These are phyloP conservation scores for Leccinum subgranulosum DNA, from an alignment of 768 basidiomycete species.

Conservation along the genomic window DNA sequence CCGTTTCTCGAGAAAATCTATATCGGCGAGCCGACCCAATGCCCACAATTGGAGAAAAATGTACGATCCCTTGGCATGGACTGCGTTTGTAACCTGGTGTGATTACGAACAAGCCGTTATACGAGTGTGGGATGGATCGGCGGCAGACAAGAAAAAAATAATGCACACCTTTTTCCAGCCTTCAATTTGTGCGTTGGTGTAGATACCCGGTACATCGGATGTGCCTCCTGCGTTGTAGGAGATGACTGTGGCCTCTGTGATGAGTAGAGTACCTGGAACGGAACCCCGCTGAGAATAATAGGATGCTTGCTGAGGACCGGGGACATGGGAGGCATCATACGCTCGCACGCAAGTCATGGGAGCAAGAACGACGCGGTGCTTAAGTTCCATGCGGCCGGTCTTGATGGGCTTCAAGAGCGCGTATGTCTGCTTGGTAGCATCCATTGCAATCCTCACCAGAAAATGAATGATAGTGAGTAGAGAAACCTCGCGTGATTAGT, in stretches of 20 bases:
- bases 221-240: slow-evolving; percentile 47
- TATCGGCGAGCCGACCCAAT: slow-evolving; percentile 47
- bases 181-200: slow-evolving; percentile 52
- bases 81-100: slow-evolving; percentile 49
- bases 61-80: slow-evolving; percentile 51
- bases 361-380: slow-evolving; percentile 52
- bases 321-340: slow-evolving; percentile 32
- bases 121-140: not conserved
- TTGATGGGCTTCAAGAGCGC: slow-evolving; percentile 45
- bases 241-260: slow-evolving; percentile 58
- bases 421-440: not conserved
- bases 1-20: slow-evolving; percentile 28
- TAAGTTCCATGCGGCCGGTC: slow-evolving; percentile 40
- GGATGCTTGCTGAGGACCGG: slow-evolving; percentile 35
- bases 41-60: slow-evolving; percentile 55
- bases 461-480: not conserved
- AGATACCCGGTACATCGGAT: slow-evolving; percentile 58
- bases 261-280: slow-evolving; percentile 49
- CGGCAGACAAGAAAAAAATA: no score
- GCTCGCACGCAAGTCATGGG: slow-evolving; percentile 50
- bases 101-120: not conserved
- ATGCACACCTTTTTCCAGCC: slow-evolving; percentile 46
- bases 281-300: slow-evolving; percentile 50
- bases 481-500: no score
- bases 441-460: not conserved